Evolutionary conservation across 75 land plant species (phyloP).

Genomic region (Cryptomeria japonica): DNA sequence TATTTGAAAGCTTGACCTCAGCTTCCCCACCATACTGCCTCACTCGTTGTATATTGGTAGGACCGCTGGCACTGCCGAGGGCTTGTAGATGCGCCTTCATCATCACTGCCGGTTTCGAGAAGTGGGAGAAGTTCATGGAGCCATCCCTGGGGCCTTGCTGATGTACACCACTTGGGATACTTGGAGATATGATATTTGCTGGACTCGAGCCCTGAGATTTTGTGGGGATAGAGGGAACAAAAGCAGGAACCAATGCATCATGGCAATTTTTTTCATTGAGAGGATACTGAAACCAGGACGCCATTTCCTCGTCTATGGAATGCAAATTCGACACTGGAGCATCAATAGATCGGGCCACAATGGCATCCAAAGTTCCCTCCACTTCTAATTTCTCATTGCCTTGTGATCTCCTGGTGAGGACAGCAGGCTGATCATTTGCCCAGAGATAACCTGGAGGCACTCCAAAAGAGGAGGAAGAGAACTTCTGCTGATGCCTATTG

Average conservation of each 20-base stretch:
- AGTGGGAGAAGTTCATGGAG: slow-evolving; percentile 7
- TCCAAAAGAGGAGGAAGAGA: neutral
- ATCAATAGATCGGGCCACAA: neutral
- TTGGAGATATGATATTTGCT: neutral
- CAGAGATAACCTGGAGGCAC: neutral
- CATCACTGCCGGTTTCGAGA: neutral
- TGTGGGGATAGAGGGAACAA: neutral
- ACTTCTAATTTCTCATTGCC: neutral
- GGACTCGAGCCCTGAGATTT: neutral
- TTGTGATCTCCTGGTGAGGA: slow-evolving; percentile 8
- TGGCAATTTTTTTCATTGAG: neutral
- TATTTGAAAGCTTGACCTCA: neutral
- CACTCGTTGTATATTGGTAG: neutral
- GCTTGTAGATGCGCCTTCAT: slow-evolving; percentile 3
- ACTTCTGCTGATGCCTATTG: neutral
- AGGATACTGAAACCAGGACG: neutral
- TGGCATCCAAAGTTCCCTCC: slow-evolving; percentile 10
- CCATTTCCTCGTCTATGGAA: slow-evolving; percentile 5
- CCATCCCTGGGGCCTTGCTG: neutral
- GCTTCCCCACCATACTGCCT: neutral
- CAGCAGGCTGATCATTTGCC: slow-evolving; percentile 5
- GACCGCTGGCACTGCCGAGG: neutral
- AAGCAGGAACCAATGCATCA: slow-evolving; percentile 8
- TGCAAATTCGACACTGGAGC: neutral
- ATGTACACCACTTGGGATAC: neutral